Base-by-base conservation (phyloP, 306 rosid genomes). In the Trichosanthes cucumerina region DNA sequence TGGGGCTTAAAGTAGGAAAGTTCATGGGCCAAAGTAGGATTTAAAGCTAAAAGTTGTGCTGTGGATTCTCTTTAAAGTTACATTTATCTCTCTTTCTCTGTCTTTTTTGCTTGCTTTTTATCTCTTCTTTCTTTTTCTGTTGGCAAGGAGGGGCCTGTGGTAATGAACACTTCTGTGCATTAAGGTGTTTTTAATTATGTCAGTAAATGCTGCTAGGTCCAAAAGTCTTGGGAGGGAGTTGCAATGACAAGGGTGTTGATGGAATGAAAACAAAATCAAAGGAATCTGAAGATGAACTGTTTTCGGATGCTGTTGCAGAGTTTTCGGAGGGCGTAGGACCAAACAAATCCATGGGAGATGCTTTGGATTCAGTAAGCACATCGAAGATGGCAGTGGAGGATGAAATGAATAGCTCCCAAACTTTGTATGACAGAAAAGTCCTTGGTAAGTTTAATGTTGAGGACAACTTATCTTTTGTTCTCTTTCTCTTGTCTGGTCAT, bases 271-370 rank as follows among this genome's bases (percentile, higher is more conserved):
- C 49, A 26, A 82, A 75, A 69, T 10, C 83, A 0, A 79, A 50
- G 47, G 86, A 80, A 82, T 84, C 89, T 21, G 95, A 89, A 76
- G 88, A 87, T 74, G 95, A 88, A 10, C 83, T 90, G 36, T 95
- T 76, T 76, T 84, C 93, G 6, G 98, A 91, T 86, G 97, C 96
- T 15, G 91, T 68, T 63, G 81, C 91, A 0, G 97, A 92, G 38
- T 95, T 92, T 88, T 78, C 85, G 14, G 93, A 89, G 26, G 82
- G 59, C 52, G 79, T 73, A 1, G 76, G 84, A 65, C 43, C 54
- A 23, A 75, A 60, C 23, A 84, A 81, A 75, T 14, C 21, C 54
- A 44, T 75, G 6, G 64, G 11, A 34, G 84, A 86, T 62, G 71
- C 31, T 77, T 78, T 21, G 39, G 87, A 81, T 73, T 66, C 83